Evolutionary conservation across 2,329 filamentous ascomycete genomes (phyloP).

Genomic region (Teratosphaeria zuluensis): DNA sequence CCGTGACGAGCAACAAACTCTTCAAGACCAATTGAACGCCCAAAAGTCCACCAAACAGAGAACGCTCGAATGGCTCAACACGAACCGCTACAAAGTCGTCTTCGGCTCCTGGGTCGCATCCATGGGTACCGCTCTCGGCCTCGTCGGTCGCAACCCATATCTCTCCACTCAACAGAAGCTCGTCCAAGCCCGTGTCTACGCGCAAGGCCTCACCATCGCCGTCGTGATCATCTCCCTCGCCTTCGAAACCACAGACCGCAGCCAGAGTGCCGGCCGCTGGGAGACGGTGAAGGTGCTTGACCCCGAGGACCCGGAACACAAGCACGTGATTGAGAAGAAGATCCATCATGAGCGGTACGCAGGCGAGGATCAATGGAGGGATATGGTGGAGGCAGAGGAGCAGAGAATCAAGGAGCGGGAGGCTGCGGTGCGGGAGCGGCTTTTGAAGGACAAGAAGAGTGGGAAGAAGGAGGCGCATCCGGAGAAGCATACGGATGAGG

Average conservation of each 20-base stretch:
- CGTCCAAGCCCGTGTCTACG: slow-evolving; percentile 89
- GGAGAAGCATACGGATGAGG: slow-evolving; percentile 2
- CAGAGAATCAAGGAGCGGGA: slow-evolving; percentile 43
- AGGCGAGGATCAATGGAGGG: slow-evolving; percentile 89
- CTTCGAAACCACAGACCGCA: slow-evolving; percentile 72
- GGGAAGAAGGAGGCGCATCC: slow-evolving; percentile 8
- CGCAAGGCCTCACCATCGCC: slow-evolving; percentile 76
- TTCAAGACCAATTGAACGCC: slow-evolving; percentile 43
- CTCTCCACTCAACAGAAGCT: slow-evolving; percentile 73
- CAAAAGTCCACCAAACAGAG: slow-evolving; percentile 51
- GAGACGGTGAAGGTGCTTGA: slow-evolving; percentile 75
- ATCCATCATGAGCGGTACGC: slow-evolving; percentile 79
- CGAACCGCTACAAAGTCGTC: slow-evolving; percentile 81
- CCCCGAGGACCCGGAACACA: slow-evolving; percentile 72
- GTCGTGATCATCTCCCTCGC: slow-evolving; percentile 74
- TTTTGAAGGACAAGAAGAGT: slow-evolving; percentile 17
- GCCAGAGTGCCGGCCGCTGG: slow-evolving; percentile 66
- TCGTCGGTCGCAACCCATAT: slow-evolving; percentile 70
- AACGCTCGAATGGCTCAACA: slow-evolving; percentile 61
- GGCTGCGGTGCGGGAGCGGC: slow-evolving; percentile 23
- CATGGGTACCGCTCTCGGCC: slow-evolving; percentile 63
- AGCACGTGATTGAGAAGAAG: slow-evolving; percentile 75
- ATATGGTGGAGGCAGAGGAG: slow-evolving; percentile 79
- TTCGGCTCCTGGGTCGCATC: slow-evolving; percentile 70
- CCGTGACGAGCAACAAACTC: slow-evolving; percentile 52